Percentiles rank a stretch among this genome's conserved stretches.
These are phyloP conservation scores for Blepharisma undulans DNA, from an alignment of 169 alveolate genomes.

Conservation along the genomic window DNA sequence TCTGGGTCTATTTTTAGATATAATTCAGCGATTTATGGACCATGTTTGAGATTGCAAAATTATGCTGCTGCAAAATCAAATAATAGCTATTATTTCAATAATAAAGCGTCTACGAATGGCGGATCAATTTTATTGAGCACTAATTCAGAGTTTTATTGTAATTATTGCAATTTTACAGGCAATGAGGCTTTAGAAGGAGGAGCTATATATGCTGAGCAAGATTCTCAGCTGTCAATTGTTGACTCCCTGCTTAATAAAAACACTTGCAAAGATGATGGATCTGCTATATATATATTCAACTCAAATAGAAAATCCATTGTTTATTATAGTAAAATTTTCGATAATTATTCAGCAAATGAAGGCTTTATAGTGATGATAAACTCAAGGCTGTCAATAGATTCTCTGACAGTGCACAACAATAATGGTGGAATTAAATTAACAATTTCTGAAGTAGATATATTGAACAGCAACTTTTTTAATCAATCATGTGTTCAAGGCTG, in stretches of 20 bases:
- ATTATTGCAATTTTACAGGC: neutral
- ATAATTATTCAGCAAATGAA: neutral
- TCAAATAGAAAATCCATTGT: neutral
- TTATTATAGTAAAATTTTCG: neutral
- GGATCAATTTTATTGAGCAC: neutral
- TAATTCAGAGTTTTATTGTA: neutral
- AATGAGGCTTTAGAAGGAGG: neutral
- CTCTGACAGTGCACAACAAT: neutral
- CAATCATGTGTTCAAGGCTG: neutral
- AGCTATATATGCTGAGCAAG: neutral
- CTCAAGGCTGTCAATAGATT: neutral
- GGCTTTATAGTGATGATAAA: neutral
- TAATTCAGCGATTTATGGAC: neutral
- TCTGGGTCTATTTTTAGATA: neutral
- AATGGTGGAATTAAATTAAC: neutral
- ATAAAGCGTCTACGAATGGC: neutral
- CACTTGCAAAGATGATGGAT: neutral
- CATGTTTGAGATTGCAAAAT: neutral
- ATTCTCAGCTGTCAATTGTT: neutral
- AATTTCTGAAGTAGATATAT: neutral
- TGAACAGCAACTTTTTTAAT: neutral
- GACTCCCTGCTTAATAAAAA: neutral
- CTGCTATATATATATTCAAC: neutral
- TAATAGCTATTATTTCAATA: neutral
- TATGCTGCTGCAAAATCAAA: neutral